Conservation (phyloP, 2,329 filamentous ascomycete species). For the Laburnicola sp. region DNA sequence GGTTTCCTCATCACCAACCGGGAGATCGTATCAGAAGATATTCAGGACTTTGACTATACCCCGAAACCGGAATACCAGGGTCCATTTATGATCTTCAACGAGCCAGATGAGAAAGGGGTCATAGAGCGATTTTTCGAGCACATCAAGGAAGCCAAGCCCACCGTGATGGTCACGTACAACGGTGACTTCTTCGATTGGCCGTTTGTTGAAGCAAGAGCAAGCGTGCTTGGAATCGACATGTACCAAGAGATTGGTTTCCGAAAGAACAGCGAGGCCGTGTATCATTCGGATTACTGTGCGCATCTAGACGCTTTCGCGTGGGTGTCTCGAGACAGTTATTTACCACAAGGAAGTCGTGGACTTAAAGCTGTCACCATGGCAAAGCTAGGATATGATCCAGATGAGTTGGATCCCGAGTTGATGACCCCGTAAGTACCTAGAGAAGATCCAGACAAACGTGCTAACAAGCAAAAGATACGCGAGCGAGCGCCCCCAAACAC, state of each 20-base stretch:
- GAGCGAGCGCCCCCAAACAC: constrained; percentile 83
- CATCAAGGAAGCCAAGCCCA: constrained; percentile 91
- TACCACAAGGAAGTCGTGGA: constrained; percentile 95
- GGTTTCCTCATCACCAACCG: constrained; percentile 97
- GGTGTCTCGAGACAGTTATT: constrained; percentile 98
- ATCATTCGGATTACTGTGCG: constrained; percentile 91
- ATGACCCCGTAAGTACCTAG: constrained; percentile 70
- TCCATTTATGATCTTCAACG: constrained; percentile 97
- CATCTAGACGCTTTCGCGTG: constrained; percentile 99
- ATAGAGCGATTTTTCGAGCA: constrained; percentile 93
- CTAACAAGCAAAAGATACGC: constrained; percentile 61
- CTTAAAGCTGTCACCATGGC: constrained; percentile 97
- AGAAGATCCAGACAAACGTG: background rate
- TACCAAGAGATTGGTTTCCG: constrained; percentile 97
- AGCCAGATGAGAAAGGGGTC: constrained; percentile 84
- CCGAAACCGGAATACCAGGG: constrained; percentile 95
- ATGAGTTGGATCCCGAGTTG: constrained; percentile 93
- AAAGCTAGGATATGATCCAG: constrained; percentile 96
- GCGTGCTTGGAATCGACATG: constrained; percentile 96
- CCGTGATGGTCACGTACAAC: constrained; percentile 99
- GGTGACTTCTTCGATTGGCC: constrained; percentile 99
- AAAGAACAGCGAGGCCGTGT: constrained; percentile 94
- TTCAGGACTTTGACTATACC: constrained; percentile 96
- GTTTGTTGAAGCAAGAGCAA: constrained; percentile 91
- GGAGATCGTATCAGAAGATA: constrained; percentile 96